Evolutionary conservation across 2,329 filamentous ascomycete species (phyloP), one percentile per base, ranked within the genome.

Genomic region (Zarea fungicola): DNA sequence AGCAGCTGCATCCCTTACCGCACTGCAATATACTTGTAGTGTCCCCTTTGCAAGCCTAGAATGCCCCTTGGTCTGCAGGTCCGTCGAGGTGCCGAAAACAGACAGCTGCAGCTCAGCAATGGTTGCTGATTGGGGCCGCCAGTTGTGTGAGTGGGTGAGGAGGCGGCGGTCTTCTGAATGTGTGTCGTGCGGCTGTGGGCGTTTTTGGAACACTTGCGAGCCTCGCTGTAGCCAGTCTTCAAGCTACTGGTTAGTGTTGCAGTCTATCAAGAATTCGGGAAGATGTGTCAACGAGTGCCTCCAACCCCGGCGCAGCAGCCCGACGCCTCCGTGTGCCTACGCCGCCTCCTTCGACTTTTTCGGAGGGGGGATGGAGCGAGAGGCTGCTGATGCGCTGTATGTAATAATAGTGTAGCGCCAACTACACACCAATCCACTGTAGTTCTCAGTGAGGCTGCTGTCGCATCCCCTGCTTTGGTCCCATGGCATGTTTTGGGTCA

Each of bases 101-200:
- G 35, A 39, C 22, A 47, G 34, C 14, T 46, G 43, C 43, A 46
- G 34, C 9, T 40, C 42, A 35, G 42, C 42, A 16, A 23, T 36
- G 9, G n/a, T 18, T 22, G 23, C 18, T 36, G 26, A 37, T 37
- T 45, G 37, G 37, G 14, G 37, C 22, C 34, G n/a, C n/a, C n/a
- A n/a, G n/a, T 21, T 36, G 34, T 18, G 16, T 36, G n/a, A 3
- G 34, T 18, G 6, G 34, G 34, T 41, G 23, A 23, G 32, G 16
- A 25, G 40, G 40, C 21, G 10, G 2, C 10, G 26, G 39, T 19
- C 26, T n/a, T 13, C 13, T 16, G 6, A 32, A n/a, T 16, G 14
- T 6, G 29, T 14, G 25, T 19, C 36, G 9, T 25, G 37, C 19
- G 18, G 29, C 28, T 43, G n/a, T n/a, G 22, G 31, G n/a, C 22